Percentiles rank a stretch among this genome's conserved stretches.
These are phyloP conservation scores for Talaromyces ruber DNA, from an alignment of 495 filamentous ascomycete genomes.

Conservation along the genomic window DNA sequence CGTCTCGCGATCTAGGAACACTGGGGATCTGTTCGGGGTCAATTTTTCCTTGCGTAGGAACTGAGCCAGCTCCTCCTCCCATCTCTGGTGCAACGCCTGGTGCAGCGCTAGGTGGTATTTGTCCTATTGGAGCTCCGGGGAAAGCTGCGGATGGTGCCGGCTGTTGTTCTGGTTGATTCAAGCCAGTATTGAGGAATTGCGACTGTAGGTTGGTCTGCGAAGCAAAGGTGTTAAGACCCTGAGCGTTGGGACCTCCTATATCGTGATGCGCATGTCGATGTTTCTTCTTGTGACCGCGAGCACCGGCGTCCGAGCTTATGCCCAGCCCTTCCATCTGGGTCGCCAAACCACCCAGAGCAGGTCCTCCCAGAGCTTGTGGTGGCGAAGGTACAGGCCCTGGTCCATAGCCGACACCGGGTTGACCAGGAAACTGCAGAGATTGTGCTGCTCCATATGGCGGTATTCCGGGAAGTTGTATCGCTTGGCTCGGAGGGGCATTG, in stretches of 20 bases:
- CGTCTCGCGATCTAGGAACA: slow-evolving; percentile 76
- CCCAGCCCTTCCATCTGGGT: slow-evolving; percentile 83
- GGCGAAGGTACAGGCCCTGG: slow-evolving; percentile 22
- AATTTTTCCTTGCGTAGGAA: slow-evolving; percentile 63
- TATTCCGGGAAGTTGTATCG: slow-evolving; percentile 54
- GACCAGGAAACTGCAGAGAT: slow-evolving; percentile 17
- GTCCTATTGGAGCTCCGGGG: slow-evolving; percentile 51
- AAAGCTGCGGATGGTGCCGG: slow-evolving; percentile 36
- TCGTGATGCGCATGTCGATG: slow-evolving; percentile 87
- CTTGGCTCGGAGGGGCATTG: slow-evolving; percentile 35
- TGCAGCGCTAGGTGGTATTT: slow-evolving; percentile 25
- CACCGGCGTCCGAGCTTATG: slow-evolving; percentile 55
- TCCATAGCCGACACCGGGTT: slow-evolving; percentile 24
- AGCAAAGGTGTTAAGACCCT: slow-evolving; percentile 58
- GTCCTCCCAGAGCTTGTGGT: slow-evolving; percentile 23
- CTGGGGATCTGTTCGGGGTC: slow-evolving; percentile 93
- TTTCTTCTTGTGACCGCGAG: slow-evolving; percentile 74
- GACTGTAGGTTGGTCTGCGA: slow-evolving; percentile 44
- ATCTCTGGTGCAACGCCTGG: slow-evolving; percentile 50
- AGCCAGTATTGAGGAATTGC: slow-evolving; percentile 65
- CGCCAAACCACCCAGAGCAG: slow-evolving; percentile 52
- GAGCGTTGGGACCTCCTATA: slow-evolving; percentile 61
- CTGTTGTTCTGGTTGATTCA: slow-evolving; percentile 35
- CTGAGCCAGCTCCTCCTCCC: slow-evolving; percentile 33
- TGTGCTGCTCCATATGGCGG: slow-evolving; percentile 35